Conservation (phyloP, 306 rosid species). For the Prunus mume region DNA sequence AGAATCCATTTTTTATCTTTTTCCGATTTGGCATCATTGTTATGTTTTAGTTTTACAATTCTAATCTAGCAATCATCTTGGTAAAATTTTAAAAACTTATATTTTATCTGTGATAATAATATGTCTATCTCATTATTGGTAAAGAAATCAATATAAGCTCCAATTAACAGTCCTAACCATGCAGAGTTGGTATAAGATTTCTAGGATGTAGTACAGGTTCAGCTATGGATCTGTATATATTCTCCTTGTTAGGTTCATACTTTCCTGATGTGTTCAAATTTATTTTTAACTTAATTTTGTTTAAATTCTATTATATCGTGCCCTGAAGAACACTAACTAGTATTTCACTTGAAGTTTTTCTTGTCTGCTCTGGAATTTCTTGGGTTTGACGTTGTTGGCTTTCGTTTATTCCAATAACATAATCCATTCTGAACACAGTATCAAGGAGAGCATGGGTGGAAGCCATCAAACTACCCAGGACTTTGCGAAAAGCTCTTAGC, state of each 20-base stretch:
- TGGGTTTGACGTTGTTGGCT: conserved; percentile 9
- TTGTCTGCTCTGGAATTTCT: background rate
- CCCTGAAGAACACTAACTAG: background rate
- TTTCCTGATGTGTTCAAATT: background rate
- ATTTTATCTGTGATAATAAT: too few species aligned
- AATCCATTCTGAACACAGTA: conserved; percentile 50
- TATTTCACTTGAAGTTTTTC: background rate
- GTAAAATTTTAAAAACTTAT: too few species aligned
- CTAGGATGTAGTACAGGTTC: background rate
- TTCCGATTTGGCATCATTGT: too few species aligned
- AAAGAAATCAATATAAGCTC: background rate
- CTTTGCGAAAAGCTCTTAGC: conserved; percentile 77
- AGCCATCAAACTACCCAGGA: conserved; percentile 86
- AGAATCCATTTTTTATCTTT: too few species aligned
- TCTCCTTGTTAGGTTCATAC: background rate
- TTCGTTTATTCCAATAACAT: background rate
- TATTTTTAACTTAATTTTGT: background rate
- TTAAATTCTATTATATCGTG: background rate
- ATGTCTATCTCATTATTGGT: too few species aligned
- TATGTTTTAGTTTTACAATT: too few species aligned
- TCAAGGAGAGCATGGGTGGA: conserved; percentile 97
- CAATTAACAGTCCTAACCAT: background rate
- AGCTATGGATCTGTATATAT: background rate
- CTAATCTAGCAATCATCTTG: too few species aligned
- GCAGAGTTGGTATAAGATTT: background rate